Evolutionary conservation across 192 early-diverging fungal species (phyloP), one percentile per base, ranked within the genome.

Genomic region (Pilobolus umbonatus): DNA sequence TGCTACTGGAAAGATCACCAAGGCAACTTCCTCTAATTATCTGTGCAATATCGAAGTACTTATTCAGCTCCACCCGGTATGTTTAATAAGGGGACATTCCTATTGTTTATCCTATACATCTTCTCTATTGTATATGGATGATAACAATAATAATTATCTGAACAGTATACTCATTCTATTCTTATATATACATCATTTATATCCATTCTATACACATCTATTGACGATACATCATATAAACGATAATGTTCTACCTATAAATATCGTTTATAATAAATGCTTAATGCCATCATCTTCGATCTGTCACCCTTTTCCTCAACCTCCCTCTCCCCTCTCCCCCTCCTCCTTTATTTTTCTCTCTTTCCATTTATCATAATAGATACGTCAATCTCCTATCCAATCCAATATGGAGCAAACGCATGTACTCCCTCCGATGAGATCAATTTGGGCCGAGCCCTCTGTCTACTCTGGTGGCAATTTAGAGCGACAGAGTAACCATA

Each of bases 11-110:
- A 56, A 57, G 42, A 35, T 65, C 26, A 57, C 32, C 17, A n/a
- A 39, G 10, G 10, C 25, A n/a, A 25, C 47, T 6, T 15, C 29
- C 17, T 26, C 51, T 28, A 38, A 32, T 39, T 56, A 65, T 22
- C 34, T 38, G 11, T 54, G 52, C 21, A 52, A 21, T 14, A 53
- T 53, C 11, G 56, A 66, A 54, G 64, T 66, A 12, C 30, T 66
- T 35, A 46, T 66, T 52, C 64, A 66, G 40, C 35, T 66, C 31
- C 64, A 66, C 21, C 64, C 64, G 4, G 64, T 66, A 60, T 25
- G 64, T 45, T 40, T 62, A 29, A 24, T 29, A 11, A 29, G 14
- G 10, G 34, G 29, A n/a, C 21, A 21, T 42, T 2, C 4, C 39
- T 17, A 38, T 12, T 38, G 24, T 36, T 29, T 31, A 52, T 34